Evolutionary conservation across 441 rosid species (phyloP).

Genomic region (Populus hybrid): DNA sequence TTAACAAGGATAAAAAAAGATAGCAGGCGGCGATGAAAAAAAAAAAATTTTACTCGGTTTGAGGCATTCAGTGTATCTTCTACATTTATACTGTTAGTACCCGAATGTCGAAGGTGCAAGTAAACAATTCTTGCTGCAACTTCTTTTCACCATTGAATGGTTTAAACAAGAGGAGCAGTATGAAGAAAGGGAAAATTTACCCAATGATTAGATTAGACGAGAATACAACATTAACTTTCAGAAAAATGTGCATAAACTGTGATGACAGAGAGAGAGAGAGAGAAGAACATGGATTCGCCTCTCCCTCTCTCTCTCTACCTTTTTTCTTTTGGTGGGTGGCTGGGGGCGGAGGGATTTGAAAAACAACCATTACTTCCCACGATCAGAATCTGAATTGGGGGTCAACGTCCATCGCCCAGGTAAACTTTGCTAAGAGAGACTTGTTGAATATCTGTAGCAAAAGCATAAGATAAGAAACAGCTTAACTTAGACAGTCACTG

Average conservation of each 20-base stretch:
- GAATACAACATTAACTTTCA: constrained; percentile 37
- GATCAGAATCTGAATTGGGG: constrained; percentile 94
- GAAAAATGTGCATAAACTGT: constrained; percentile 24
- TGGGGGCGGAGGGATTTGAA: no score
- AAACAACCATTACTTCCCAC: constrained; percentile 11
- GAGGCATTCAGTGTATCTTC: background rate
- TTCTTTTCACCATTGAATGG: constrained; percentile 17
- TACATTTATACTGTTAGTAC: constrained; percentile 24
- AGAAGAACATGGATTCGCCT: constrained; percentile 11
- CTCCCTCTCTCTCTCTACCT: background rate
- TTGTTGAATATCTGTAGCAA: constrained; percentile 86
- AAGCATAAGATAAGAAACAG: background rate
- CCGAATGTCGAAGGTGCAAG: constrained; percentile 11
- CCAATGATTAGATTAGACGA: constrained; percentile 58
- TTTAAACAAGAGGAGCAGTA: constrained; percentile 6
- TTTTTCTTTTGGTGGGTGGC: background rate
- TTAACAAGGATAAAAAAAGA: background rate
- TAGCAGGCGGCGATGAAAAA: background rate
- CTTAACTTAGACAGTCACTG: background rate
- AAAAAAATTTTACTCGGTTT: background rate
- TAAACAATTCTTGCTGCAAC: constrained; percentile 19
- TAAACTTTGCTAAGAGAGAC: constrained; percentile 91
- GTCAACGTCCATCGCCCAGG: constrained; percentile 99
- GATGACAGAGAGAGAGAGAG: constrained; percentile 11
- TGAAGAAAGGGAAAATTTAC: constrained; percentile 20